Evolutionary conservation across 768 basidiomycete species (phyloP).

Genomic region (Clavulina sp.): DNA sequence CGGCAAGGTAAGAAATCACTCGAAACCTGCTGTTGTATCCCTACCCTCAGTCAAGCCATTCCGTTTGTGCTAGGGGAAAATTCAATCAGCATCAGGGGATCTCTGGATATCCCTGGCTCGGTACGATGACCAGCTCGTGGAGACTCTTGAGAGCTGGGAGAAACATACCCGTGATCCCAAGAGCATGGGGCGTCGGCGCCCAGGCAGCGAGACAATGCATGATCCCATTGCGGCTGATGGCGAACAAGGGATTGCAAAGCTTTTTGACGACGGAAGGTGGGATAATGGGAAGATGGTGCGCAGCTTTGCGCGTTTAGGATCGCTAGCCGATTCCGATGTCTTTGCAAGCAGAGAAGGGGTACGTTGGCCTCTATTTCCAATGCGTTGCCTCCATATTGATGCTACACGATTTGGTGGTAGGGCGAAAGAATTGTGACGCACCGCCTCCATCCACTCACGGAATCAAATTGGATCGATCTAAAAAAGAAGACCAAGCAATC

Average conservation of each 20-base stretch:
- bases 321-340: conserved; percentile 18
- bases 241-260: conserved; percentile 20
- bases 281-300: conserved; percentile 65
- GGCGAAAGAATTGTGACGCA: conserved; percentile 7
- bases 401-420: background rate
- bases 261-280: conserved; percentile 42
- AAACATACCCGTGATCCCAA: conserved; percentile 28
- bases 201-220: background rate
- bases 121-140: conserved; percentile 57
- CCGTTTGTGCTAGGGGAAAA: conserved; percentile 3
- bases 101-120: conserved; percentile 65
- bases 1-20: conserved; percentile 12
- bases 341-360: conserved; percentile 23
- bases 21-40: background rate
- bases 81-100: conserved; percentile 22
- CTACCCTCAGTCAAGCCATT: background rate
- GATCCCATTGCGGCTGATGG: conserved; percentile 14
- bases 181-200: conserved; percentile 22
- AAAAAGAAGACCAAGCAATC: background rate
- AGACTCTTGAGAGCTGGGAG: conserved; percentile 47
- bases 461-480: conserved; percentile 11
- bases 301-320: conserved; percentile 49
- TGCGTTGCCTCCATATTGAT: background rate
- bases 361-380: conserved; percentile 7
- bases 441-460: conserved; percentile 10